Percentiles rank a stretch among this genome's conserved stretches.
Evolutionary conservation across 176 grass and related monocot species (phyloP).

Genomic region (Chrysopogon serrulatus): DNA sequence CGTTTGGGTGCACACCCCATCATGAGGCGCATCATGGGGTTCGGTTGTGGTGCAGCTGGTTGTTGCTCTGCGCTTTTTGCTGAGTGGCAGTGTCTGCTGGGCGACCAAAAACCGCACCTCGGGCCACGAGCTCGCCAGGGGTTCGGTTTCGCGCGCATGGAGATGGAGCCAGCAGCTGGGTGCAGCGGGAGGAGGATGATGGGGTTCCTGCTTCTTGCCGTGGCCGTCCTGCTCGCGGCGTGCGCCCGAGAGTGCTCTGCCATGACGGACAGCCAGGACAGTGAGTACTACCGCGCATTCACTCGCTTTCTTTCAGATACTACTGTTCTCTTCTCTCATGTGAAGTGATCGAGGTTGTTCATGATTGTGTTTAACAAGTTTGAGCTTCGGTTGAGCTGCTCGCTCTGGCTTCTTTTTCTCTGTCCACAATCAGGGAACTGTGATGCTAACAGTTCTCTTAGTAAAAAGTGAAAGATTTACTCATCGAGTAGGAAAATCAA

Average conservation of each 20-base stretch:
- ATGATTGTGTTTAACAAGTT: not conserved
- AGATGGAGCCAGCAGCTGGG: conserved; percentile 6
- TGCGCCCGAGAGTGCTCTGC: conserved; percentile 28
- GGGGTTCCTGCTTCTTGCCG: conserved; percentile 4
- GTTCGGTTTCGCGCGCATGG: conserved; percentile 5
- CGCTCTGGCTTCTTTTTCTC: not conserved
- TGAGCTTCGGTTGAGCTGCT: not conserved
- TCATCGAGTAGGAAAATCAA: not conserved
- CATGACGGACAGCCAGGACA: conserved; percentile 55
- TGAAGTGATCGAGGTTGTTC: not conserved
- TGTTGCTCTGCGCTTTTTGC: conserved; percentile 51
- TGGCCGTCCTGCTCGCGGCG: conserved; percentile 31
- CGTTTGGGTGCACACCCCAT: conserved; percentile 41
- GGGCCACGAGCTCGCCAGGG: not conserved
- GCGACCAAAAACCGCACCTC: conserved; percentile 50
- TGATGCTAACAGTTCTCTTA: not conserved
- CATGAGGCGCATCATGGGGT: conserved; percentile 61
- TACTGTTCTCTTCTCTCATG: not conserved
- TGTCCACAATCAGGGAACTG: not conserved
- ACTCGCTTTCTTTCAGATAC: not conserved
- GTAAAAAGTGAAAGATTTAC: not conserved
- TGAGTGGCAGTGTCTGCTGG: conserved; percentile 10
- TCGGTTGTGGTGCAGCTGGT: conserved; percentile 67
- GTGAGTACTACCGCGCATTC: conserved; percentile 37
- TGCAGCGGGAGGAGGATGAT: not conserved